Evolutionary conservation across 768 basidiomycete species (phyloP), one percentile per base, ranked within the genome.

Genomic region (Lactarius deliciosus): DNA sequence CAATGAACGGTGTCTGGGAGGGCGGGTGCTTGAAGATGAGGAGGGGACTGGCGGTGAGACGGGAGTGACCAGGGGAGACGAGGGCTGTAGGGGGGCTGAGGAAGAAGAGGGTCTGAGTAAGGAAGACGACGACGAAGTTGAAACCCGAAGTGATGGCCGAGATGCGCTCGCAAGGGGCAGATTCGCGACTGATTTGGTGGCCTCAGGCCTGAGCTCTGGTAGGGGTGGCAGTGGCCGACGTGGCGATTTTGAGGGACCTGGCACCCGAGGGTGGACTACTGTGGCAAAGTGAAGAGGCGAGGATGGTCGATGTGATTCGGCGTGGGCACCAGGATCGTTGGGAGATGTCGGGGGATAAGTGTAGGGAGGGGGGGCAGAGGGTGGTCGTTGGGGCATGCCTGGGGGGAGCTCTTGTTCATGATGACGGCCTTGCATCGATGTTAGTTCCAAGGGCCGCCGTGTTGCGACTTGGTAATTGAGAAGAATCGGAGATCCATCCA

Each of bases 311-410:
- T 57, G 56, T 32, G 56, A 22, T 4, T 30, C 34, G 32, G 34
- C 34, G 11, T 10, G 10, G 32, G 32, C 18, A 20, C 13, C 11
- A 36, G 56, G 18, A 18, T 4, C 32, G 8, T 36, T 11, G 34
- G 30, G 9, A 9, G 9, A 8, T 11, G 56, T 15, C 7, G 50
- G 50, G 6, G 25, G 50, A 53, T 53, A 53, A 15, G 13, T 34
- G 20, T 57, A 57, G 18, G 56, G 56, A 36, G 56, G 56, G 10
- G 56, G 56, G 9, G 56, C 56, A n/a, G 56, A 57, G 13, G 56
- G 56, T 13, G 30, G 28, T n/a, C 56, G 30, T 10, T 11, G 34
- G 32, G 34, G 9, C 8, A 36, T 18, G 13, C 18, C n/a, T 3
- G 4, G 28, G 18, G 56, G 7, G 55, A 18, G 55, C 7, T 56